A percentile compares a stretch with the other conserved stretches of the same genome.
These are phyloP conservation scores for Aspergillus kassunensis DNA, from an alignment of 495 filamentous ascomycete genomes.

Conservation along the genomic window DNA sequence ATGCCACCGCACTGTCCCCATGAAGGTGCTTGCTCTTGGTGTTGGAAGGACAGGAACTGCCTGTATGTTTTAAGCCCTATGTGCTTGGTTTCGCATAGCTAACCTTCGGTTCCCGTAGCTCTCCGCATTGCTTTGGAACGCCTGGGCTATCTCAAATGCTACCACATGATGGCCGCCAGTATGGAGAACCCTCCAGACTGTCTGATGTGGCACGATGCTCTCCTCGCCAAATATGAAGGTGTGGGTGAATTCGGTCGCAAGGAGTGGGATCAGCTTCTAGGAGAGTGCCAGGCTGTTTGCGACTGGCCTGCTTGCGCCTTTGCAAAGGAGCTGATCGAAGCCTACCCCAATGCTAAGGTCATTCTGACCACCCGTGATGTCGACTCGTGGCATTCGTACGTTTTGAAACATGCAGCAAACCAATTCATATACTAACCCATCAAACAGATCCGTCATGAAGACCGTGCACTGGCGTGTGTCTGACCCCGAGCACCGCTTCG, in stretches of 20 bases:
- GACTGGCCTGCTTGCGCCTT: conserved; percentile 66
- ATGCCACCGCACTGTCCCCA: conserved; percentile 60
- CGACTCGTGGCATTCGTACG: conserved; percentile 53
- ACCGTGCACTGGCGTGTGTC: conserved; percentile 52
- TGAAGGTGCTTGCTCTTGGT: conserved; percentile 62
- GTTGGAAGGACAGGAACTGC: conserved; percentile 65
- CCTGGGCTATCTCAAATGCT: conserved; percentile 58
- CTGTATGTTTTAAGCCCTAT: conserved; percentile 41
- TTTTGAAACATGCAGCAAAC: neutral
- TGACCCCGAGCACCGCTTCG: conserved; percentile 50
- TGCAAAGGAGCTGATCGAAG: conserved; percentile 62
- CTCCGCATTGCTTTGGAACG: conserved; percentile 55
- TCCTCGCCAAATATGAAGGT: conserved; percentile 61
- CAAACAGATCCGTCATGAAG: conserved; percentile 45
- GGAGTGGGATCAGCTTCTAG: conserved; percentile 65
- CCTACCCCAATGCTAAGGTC: conserved; percentile 68
- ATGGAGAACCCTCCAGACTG: conserved; percentile 58
- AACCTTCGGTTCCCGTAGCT: conserved; percentile 33
- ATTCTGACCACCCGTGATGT: conserved; percentile 60
- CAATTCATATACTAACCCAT: neutral
- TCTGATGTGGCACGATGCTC: conserved; percentile 60
- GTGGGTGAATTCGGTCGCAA: conserved; percentile 56
- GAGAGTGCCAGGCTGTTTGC: conserved; percentile 61
- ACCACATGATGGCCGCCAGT: conserved; percentile 64
- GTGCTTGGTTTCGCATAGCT: conserved; percentile 5